Conservation (phyloP, 768 basidiomycete genomes). For the Macrolepiota albuminosa region DNA sequence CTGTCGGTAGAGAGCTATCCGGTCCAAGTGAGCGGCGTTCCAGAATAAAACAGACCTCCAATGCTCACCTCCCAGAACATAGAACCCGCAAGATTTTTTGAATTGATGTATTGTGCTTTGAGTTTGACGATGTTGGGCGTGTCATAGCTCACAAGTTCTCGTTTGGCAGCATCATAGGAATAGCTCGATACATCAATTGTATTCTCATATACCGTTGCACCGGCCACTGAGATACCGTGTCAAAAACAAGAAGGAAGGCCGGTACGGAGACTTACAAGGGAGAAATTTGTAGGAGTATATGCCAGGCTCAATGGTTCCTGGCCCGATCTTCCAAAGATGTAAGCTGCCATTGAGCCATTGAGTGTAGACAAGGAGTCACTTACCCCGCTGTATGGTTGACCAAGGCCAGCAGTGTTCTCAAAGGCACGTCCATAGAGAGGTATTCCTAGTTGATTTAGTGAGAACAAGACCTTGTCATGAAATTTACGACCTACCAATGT, state of each 20-base stretch:
- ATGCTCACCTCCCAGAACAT: conserved; percentile 67
- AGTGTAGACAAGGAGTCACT: conserved; percentile 10
- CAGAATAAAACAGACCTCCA: not conserved
- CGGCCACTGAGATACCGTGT: conserved; percentile 30
- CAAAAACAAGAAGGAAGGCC: not conserved
- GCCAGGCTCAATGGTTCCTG: conserved; percentile 64
- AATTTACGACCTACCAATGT: conserved; percentile 41
- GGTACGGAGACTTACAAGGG: conserved; percentile 36
- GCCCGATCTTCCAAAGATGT: conserved; percentile 47
- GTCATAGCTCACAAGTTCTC: conserved; percentile 75
- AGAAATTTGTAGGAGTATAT: conserved; percentile 73
- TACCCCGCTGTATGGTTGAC: conserved; percentile 64
- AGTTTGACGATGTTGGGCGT: conserved; percentile 60
- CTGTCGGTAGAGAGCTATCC: conserved; percentile 55
- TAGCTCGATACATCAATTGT: conserved; percentile 67
- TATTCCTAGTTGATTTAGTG: conserved; percentile 42
- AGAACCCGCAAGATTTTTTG: conserved; percentile 57
- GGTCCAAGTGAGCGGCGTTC: not conserved
- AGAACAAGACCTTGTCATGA: not conserved
- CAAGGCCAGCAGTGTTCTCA: conserved; percentile 63
- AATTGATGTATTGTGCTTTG: conserved; percentile 66
- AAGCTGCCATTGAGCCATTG: not conserved
- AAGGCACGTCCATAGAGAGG: conserved; percentile 81
- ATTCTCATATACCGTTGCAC: conserved; percentile 63
- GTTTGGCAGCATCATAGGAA: conserved; percentile 64